Conservation (phyloP, 2,329 filamentous ascomycete genomes). For the Trichophyton simii region DNA sequence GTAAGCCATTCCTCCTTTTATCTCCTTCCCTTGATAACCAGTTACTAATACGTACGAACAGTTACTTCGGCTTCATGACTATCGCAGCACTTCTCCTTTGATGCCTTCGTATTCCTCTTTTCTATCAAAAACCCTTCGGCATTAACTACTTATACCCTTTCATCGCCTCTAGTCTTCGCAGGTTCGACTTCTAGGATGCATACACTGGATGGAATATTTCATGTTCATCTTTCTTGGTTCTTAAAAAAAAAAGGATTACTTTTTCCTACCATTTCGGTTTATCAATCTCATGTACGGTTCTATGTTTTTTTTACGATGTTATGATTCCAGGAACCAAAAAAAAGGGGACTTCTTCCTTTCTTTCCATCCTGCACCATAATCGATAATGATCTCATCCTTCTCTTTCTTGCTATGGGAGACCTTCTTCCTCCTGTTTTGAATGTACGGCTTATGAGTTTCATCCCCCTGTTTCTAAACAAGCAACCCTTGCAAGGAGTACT, state of each 20-base stretch:
- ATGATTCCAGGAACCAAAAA: not conserved
- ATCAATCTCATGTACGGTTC: not conserved
- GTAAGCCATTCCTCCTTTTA: slow-evolving; percentile 19
- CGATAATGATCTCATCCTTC: not conserved
- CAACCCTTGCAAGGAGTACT: too few relatives aligned
- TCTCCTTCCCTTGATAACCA: not conserved
- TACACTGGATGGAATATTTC: slow-evolving; percentile 1
- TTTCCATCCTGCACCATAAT: not conserved
- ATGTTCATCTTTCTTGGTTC: not conserved
- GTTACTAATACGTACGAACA: slow-evolving; percentile 11
- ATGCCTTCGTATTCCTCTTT: slow-evolving; percentile 9
- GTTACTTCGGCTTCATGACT: slow-evolving; percentile 31
- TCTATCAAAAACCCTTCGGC: not conserved
- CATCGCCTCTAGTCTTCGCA: not conserved
- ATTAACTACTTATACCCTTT: not conserved
- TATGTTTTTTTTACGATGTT: not conserved
- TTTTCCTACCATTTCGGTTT: not conserved
- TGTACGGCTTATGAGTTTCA: not conserved
- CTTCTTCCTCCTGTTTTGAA: not conserved
- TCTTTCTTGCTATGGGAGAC: too few relatives aligned
- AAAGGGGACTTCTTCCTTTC: not conserved
- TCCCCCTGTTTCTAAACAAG: not conserved
- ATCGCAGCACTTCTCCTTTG: slow-evolving; percentile 28
- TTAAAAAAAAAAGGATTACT: not conserved
- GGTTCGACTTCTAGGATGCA: not conserved